Base-by-base conservation (phyloP, 176 grass and related monocot species). In the Aegilops tauschii region DNA sequence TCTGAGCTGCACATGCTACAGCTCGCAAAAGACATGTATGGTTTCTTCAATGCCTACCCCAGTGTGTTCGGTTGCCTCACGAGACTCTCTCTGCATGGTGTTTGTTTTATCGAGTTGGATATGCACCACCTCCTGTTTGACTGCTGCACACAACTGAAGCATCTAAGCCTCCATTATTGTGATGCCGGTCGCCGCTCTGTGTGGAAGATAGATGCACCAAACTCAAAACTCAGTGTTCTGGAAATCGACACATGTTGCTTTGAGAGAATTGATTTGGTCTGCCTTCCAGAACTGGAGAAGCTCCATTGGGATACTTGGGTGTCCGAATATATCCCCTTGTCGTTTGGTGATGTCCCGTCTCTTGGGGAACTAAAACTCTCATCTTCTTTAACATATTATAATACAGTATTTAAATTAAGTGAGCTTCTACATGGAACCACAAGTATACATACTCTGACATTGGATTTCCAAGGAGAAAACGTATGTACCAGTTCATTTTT, bases 381-480 rank as follows among this genome's bases (percentile, higher is more conserved):
- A 23, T 64, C 6, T 84, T 9, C 6, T 76, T 10, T 17, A 1
- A 1, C 8, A 75, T 21, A 1, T 8, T 0, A 31, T 4, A 10
- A 47, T 5, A 3, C 6, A 13, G 36, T 6, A 2, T 44, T 42
- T 54, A 62, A 44, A 11, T 74, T 84, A 64, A 76, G 69, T 23
- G 36, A 84, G 39, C 5, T 84, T 63, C 39, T 75, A 21, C 9
- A 62, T 34, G 82, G 70, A 18, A 64, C 12, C 13, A 28, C 73
- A 29, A 17, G 23, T 3, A 77, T 66, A 63, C 72, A 77, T 34
- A 77, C 40, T 65, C 21, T 84, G 4, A 68, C 44, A 25, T 37
- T 85, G 64, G 74, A 85, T 58, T 85, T 85, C 72, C 42, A 78
- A 58, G 84, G 45, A 69, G 83, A 78, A 28, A 85, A 84, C 5